Base-by-base conservation (phyloP, 78 protist species). In the Trichosphaerium sp. region DNA sequence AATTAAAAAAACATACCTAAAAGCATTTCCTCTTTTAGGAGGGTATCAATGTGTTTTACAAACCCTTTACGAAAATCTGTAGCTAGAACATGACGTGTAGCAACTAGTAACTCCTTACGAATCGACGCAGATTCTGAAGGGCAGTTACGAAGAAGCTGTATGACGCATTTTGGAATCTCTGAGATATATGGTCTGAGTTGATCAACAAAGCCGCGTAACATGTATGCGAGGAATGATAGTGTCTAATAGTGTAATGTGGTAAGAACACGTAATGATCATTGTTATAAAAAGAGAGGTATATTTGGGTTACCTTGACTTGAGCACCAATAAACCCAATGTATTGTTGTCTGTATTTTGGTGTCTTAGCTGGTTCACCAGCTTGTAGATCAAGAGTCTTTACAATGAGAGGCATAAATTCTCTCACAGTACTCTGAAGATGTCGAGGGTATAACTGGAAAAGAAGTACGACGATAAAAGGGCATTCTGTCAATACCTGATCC, bases 391-490 rank as follows among this genome's bases (percentile, higher is more conserved):
- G 75, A 31, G 86, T 58, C 21, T 49, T 42, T 54, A 88, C 72
- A 69, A 88, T 78, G 25, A 71, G 58, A 31, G 88, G 92, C 25
- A 90, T 65, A 52, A 87, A 79, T 2, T 55, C 28, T 6, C 65
- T 62, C 28, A 89, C 69, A 39, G 69, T 78, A 15, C 25, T 14
- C 52, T 71, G 42, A 18, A 76, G 44, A 29, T 40, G 72, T 0
- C 18, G 8, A 10, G 56, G 82, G 63, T 92, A 89, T 38, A 88
- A 68, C 70, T 90, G 94, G 44, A 90, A 85, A 18, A 89, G 84
- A 4, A 92, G 61, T 51, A 92, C 89, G 10, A 92, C 89, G 15
- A 92, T 74, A 21, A 88, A 71, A 21, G 97, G 97, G 63, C 93
- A 84, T 72, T 92, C 97, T 12, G 90, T 88, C 23, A 92, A 52